Percentiles rank a stretch among this genome's conserved stretches.
These are phyloP conservation scores for Trichoderma gamsii DNA, from an alignment of 495 filamentous ascomycete species.

Conservation along the genomic window DNA sequence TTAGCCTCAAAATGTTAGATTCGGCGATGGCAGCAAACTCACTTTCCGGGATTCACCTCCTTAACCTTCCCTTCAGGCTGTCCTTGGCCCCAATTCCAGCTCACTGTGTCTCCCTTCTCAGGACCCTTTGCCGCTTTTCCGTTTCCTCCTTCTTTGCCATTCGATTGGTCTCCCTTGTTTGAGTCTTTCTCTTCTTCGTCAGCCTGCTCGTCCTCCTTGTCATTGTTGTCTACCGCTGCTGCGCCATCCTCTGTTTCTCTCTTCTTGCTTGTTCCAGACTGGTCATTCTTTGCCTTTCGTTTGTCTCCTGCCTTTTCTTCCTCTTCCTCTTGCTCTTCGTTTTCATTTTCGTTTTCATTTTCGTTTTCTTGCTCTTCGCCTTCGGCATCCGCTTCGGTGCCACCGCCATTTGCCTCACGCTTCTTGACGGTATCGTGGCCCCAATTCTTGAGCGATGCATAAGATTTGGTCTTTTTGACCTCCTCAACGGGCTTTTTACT, in stretches of 20 bases:
- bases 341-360: not conserved
- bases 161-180: not conserved
- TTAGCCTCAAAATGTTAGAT: not conserved
- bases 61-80: conserved; percentile 16
- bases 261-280: conserved; percentile 6
- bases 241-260: conserved; percentile 1
- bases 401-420: conserved; percentile 13
- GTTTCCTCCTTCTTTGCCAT: not conserved
- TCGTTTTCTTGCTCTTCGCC: not conserved
- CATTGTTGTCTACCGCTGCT: not conserved
- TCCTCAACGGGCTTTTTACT: conserved; percentile 34
- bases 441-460: conserved; percentile 62
- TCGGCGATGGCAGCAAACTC: not conserved
- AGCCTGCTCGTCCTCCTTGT: not conserved
- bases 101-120: conserved; percentile 14
- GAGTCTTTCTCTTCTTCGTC: not conserved
- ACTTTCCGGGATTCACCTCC: conserved; percentile 17
- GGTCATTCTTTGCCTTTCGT: not conserved
- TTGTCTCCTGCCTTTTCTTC: conserved; percentile 4
- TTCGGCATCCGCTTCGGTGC: not conserved
- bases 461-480: conserved; percentile 45
- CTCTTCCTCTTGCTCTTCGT: not conserved
- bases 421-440: conserved; percentile 57
- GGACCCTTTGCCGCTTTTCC: conserved; percentile 12
- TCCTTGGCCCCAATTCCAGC: conserved; percentile 17